Conservation (phyloP, 192 early-diverging fungal genomes). For the Chytriomyces sp. region DNA sequence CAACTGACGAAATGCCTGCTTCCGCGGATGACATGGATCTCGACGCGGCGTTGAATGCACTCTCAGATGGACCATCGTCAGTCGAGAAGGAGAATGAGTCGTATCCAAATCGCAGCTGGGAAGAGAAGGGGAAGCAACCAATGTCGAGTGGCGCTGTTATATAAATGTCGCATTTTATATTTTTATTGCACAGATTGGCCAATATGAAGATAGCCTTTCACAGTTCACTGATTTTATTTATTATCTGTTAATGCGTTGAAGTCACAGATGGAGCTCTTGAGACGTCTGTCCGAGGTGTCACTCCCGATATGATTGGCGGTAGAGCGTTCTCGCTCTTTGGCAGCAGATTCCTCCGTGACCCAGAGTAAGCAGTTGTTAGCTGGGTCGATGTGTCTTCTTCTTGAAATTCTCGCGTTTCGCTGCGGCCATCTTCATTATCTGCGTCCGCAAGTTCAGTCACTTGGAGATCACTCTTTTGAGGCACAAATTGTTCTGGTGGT, state of each 20-base stretch:
- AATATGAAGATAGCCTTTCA: no score
- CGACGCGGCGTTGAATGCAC: constrained; percentile 1
- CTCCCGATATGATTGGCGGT: constrained; percentile 18
- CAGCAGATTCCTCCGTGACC: constrained; percentile 27
- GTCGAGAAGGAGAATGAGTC: constrained; percentile 20
- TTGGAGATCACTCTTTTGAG: background rate
- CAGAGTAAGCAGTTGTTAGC: constrained; percentile 29
- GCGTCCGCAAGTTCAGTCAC: background rate
- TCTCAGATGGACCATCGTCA: background rate
- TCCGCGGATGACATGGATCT: constrained; percentile 16
- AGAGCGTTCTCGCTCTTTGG: constrained; percentile 28
- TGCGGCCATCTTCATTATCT: background rate
- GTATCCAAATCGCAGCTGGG: background rate
- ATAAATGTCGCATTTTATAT: no score
- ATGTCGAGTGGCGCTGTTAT: no score
- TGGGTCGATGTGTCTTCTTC: background rate
- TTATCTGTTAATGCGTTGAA: constrained; percentile 3
- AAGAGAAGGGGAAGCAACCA: constrained; percentile 13
- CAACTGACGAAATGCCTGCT: background rate
- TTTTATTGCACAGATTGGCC: no score
- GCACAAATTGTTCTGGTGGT: background rate
- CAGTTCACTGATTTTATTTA: background rate
- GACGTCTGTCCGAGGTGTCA: constrained; percentile 20
- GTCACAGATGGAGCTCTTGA: constrained; percentile 22
- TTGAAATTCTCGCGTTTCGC: background rate